Base-by-base conservation (phyloP, 495 filamentous ascomycete genomes). In the Xylaria venustula region DNA sequence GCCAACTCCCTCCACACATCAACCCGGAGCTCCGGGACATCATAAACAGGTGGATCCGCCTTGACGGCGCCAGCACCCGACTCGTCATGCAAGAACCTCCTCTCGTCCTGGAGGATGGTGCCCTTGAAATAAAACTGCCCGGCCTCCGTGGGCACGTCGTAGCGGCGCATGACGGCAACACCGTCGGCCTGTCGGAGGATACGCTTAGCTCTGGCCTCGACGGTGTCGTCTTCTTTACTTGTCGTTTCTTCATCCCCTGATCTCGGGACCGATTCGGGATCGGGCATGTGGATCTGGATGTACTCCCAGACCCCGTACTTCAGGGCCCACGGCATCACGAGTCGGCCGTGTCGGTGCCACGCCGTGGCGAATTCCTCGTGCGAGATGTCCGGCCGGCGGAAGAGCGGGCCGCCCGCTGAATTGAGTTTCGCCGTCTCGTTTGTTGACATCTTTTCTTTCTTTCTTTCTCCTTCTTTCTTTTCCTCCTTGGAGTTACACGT, bases 81-180 rank as follows among this genome's bases (percentile, higher is more conserved):
- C 50, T 62, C 59, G 3, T 62, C 59, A 36, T 62, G 59, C 36
- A 62, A 34, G 22, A 62, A 62, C 15, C 51, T 37, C 28, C 59
- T 42, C 50, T 62, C 59, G 28, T 62, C 59, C 3, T 20, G 9
- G n/a, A 62, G 50, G 25, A 62, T 15, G 26, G 32, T 36, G n/a
- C 14, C 22, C 42, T 44, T 46, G 37, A 54, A 46, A 42, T 54
- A 54, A 15, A n/a, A 23, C 1, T 42, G 14, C 0, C 51, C 51
- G 15, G 9, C 23, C 22, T 54, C 36, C 22, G 51, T 14, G 3
- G 51, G 22, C 6, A 42, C 51, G 36, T 40, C 12, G 22, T 41
- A 54, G 1, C 51, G 36, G 51, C 51, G 51, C 51, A 54, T 54
- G 41, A 56, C 36, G 41, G 59, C 50, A 7, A 54, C 37, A 2